Base-by-base conservation (phyloP, 352 stramenopile species). In the Globisporangium orthogonon region DNA sequence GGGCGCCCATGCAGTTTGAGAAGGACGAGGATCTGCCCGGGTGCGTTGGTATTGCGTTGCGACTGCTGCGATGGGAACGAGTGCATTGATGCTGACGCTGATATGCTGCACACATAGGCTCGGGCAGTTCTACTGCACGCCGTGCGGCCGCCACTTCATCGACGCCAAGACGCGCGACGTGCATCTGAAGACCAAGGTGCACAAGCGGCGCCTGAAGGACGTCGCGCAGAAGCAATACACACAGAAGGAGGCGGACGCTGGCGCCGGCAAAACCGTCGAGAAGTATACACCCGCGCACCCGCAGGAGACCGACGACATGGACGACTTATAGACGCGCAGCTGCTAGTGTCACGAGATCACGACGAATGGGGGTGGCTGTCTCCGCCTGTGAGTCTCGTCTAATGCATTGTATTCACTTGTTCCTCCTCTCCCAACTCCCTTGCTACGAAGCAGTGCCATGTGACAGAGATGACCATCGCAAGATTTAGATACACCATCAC, bases 221-320 rank as follows among this genome's bases (percentile, higher is more conserved):
- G 85, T 95, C n/a, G 83, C 81, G 17, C 85, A 95, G 68, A 78
- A 92, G 78, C 85, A 95, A 63, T 95, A 95, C 71, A 87, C 81
- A 68, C 85, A 93, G 60, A 87, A 83, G 33, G 85, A 95, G 60
- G 85, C 85, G 37, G 83, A 91, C 55, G 62, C 78, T 15, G 85
- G 67, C 47, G 81, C 85, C 11, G 83, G 85, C 54, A 87, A 87
- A 62, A 74, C 71, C 9, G 60, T 89, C 11, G 85, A 95, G 63
- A 75, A 71, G 60, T 93, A 93, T 58, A 78, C 73, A 29, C 73
- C 81, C 17, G 62, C 81, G 9, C 82, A 83, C 56, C 68, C 77
- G 54, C 70, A 78, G 44, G 65, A 73, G 50, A 56, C 33, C 17
- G 58, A 66, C 37, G 69, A 75, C 33, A 90, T 90, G 77, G 70